phyloP scores from a whole-genome alignment of 73 alveolate genomes.

The Tetrahymena borealis region DNA sequence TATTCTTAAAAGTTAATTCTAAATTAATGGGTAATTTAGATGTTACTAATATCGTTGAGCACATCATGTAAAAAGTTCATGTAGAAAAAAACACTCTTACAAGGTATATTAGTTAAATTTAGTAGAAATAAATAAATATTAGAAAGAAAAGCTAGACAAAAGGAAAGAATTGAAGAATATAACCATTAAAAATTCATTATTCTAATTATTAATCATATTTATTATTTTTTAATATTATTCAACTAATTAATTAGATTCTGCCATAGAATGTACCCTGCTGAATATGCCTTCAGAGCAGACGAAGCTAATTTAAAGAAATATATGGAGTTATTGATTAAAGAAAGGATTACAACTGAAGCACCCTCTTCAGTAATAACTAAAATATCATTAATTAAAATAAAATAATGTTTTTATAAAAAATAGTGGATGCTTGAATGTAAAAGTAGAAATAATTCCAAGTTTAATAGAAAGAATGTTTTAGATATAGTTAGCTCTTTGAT shows the following conservation, averaged over 20 bases:
- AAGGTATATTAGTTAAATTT: no score
- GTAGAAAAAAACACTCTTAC: not conserved
- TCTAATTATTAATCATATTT: not conserved
- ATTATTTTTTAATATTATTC: not conserved
- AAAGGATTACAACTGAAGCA: not conserved
- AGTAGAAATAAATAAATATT: no score
- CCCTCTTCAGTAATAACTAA: not conserved
- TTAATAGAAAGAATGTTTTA: not conserved
- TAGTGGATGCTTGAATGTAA: slow-evolving; percentile 1
- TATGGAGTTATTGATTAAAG: not conserved
- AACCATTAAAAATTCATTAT: no score
- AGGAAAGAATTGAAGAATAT: no score
- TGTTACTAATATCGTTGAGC: not conserved
- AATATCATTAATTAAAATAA: not conserved
- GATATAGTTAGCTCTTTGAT: not conserved
- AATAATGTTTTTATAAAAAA: not conserved
- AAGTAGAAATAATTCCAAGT: not conserved
- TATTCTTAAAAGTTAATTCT: not conserved
- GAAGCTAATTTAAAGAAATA: not conserved
- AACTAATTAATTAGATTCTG: not conserved
- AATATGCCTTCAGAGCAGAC: not conserved
- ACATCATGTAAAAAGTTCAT: not conserved
- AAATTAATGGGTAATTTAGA: not conserved
- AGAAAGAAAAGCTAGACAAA: no score
- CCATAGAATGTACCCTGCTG: slow-evolving; percentile 1